These are phyloP conservation scores for Austroboletus novae-zelandiae DNA, from an alignment of 1,284 basidiomycete species.

Conservation along the genomic window DNA sequence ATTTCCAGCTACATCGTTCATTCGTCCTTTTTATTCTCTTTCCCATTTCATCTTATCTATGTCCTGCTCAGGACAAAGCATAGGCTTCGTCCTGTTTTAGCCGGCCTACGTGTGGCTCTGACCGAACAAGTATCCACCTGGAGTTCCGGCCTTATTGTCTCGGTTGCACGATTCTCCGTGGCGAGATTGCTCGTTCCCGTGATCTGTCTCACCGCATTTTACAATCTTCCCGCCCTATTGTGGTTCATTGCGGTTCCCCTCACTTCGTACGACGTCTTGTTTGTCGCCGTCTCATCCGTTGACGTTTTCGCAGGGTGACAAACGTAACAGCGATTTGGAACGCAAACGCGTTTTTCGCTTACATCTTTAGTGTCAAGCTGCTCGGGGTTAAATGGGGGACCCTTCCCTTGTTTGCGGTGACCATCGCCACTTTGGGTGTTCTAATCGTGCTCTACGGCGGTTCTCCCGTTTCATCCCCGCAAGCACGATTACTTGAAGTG, in stretches of 20 bases:
- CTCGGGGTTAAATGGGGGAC: slow-evolving; percentile 60
- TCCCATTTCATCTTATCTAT: slow-evolving; percentile 71
- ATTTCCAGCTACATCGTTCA: slow-evolving; percentile 68
- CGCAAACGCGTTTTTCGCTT: slow-evolving; percentile 82
- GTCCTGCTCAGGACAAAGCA: slow-evolving; percentile 48
- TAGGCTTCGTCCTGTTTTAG: slow-evolving; percentile 45
- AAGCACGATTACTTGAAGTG: slow-evolving; percentile 18
- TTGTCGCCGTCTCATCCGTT: slow-evolving; percentile 11
- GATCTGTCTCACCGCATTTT: slow-evolving; percentile 52
- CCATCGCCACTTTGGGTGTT: slow-evolving; percentile 74
- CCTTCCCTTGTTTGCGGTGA: slow-evolving; percentile 63
- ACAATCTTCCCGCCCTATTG: slow-evolving; percentile 61
- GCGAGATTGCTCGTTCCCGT: slow-evolving; percentile 44
- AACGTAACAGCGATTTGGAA: slow-evolving; percentile 86
- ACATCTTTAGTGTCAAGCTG: slow-evolving; percentile 65
- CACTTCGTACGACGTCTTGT: slow-evolving; percentile 55
- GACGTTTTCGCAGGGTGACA: slow-evolving; percentile 50
- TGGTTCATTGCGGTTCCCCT: slow-evolving; percentile 74
- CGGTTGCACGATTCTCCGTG: slow-evolving; percentile 39
- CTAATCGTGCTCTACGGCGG: slow-evolving; percentile 77
- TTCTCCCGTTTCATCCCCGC: slow-evolving; percentile 32
- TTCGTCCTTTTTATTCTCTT: slow-evolving; percentile 63
- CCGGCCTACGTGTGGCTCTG: slow-evolving; percentile 51
- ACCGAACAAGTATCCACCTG: slow-evolving; percentile 48
- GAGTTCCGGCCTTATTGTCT: slow-evolving; percentile 18